Evolutionary conservation across 208 protist species (phyloP), one percentile per base, ranked within the genome.

Genomic region (Leishmania major): DNA sequence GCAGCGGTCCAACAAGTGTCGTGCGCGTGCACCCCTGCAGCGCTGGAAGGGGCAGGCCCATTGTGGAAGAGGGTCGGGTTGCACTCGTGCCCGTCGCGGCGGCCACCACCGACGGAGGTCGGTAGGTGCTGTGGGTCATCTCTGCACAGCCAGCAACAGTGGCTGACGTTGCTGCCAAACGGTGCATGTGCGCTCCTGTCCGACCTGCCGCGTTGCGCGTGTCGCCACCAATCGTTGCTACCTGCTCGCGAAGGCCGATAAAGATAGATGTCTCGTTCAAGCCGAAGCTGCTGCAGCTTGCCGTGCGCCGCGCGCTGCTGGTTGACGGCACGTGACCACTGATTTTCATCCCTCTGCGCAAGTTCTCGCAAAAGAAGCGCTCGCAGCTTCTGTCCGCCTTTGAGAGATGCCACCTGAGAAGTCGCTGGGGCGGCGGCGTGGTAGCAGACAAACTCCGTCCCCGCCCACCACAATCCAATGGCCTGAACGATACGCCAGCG

Each of bases 401-500:
- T 37, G 75, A 70, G 8, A 11, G 37, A 40, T 1, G 4, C 31
- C 10, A 45, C 77, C 15, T 47, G 25, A 31, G 28, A n/a, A 15
- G 49, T 40, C n/a, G n/a, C 77, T 31, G 75, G 74, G 43, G 17
- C n/a, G 11, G 66, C n/a, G n/a, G 78, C 64, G 55, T 77, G 64
- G 37, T 77, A 47, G 74, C 78, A 86, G 25, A 82, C 11, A n/a
- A 45, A 64, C 83, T 86, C 83, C 25, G 70, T 62, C 1, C 74
- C 83, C 15, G 83, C 83, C 78, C 78, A 83, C 83, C 83, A 86
- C 45, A 86, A 53, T 22, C 83, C 78, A 2, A 86, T 47, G 45
- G 73, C 83, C 2, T 59, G 37, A 10, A 57, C 43, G 35, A 83
- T 49, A 19, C 57, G 53, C 83, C 83, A 86, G 35, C 43, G 35